Base-by-base conservation (phyloP, 2,329 filamentous ascomycete species). In the Hypoxylon sp. region DNA sequence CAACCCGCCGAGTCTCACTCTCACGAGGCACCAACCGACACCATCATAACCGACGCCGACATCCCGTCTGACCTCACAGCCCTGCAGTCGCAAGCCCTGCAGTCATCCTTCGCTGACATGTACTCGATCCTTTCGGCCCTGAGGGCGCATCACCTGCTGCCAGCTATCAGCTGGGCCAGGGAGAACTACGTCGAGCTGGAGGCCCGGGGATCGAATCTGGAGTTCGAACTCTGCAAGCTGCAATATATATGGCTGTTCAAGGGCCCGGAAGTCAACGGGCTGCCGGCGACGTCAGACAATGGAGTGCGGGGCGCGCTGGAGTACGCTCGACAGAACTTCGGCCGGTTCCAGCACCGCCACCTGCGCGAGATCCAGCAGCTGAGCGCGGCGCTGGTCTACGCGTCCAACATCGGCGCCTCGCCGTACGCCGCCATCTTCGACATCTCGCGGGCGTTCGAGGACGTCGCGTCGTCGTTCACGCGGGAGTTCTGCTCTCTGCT, bases 401-500 rank as follows among this genome's bases (percentile, higher is more conserved):
- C 81, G 25, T 77, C 86, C 2, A 95, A 95, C 67, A 77, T 97
- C 1, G 67, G 75, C 13, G 76, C 78, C 5, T 96, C 90, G 1
- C 94, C 94, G 0, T 99, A 97, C 73, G 74, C 75, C n/a, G 69
- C 78, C 42, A 82, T 91, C 32, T 96, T 97, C 71, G 82, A 89
- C 67, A 90, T 88, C 43, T 75, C 84, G 5, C 80, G 81, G 3
- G 85, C 88, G 0, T 99, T 94, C 78, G 83, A 89, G 29, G 90
- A 96, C 56, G 89, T 96, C 1, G 85, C 90, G 4, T 75, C 83
- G n/a, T 89, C 89, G 3, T 99, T 99, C 69, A 96, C 90, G 0
- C 85, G 89, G 52, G 94, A 97, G 68, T 99, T 97, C 75, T 99
- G 94, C 75, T 92, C 89, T 1, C 77, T 97, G 15, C 82, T 99